Evolutionary conservation across 2,329 filamentous ascomycete genomes (phyloP).

Genomic region (Rutstroemia sydowiana): DNA sequence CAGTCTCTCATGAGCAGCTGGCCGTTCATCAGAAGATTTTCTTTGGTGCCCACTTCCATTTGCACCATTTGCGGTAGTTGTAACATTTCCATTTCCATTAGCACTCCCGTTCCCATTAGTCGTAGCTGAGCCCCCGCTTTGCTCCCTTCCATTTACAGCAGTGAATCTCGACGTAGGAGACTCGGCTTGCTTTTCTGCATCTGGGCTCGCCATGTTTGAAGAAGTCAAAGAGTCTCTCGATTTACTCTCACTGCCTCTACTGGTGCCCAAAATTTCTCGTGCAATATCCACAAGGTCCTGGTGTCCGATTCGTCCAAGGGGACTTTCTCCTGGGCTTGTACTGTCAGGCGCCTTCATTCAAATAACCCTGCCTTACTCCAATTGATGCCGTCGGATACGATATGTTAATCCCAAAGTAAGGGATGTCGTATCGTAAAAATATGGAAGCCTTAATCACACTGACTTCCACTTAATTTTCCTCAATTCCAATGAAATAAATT

Average conservation of each 20-base stretch:
- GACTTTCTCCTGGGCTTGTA: conserved; percentile 16
- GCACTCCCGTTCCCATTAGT: background rate
- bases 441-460: too few species aligned
- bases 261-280: conserved; percentile 18
- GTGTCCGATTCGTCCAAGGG: conserved; percentile 13
- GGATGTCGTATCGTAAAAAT: too few species aligned
- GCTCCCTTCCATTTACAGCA: conserved; percentile 30
- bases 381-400: background rate
- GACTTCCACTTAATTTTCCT: background rate
- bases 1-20: conserved; percentile 29
- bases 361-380: conserved; percentile 1
- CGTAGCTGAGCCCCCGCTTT: background rate
- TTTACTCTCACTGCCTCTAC: background rate
- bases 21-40: conserved; percentile 26
- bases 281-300: conserved; percentile 23
- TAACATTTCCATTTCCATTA: background rate
- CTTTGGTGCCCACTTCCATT: conserved; percentile 20
- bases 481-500: background rate
- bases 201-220: conserved; percentile 14
- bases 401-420: too few species aligned
- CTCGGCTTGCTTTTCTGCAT: conserved; percentile 20
- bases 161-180: conserved; percentile 30
- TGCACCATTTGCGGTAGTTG: conserved; percentile 12
- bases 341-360: conserved; percentile 13
- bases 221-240: background rate